Evolutionary conservation across 2,329 filamentous ascomycete species (phyloP).

Genomic region (Talaromyces islandicus): DNA sequence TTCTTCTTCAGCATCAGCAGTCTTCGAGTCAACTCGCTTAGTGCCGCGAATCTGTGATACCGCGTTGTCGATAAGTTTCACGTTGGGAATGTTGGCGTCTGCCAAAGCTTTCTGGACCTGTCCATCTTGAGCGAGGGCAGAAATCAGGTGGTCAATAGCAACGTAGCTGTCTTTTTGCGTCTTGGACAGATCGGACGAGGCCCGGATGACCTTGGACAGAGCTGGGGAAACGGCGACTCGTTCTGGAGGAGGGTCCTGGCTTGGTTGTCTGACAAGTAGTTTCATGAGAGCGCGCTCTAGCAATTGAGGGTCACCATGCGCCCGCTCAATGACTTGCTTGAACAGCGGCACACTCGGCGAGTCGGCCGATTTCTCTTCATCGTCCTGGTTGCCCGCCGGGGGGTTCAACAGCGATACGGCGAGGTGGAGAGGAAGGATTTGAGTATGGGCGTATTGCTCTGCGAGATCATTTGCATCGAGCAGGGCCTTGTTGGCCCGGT

Average conservation of each 20-base stretch:
- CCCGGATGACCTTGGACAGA: slow-evolving; percentile 75
- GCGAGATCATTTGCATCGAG: slow-evolving; percentile 83
- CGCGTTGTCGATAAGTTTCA: slow-evolving; percentile 85
- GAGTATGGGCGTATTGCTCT: slow-evolving; percentile 83
- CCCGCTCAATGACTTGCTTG: slow-evolving; percentile 87
- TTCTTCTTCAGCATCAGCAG: slow-evolving; percentile 82
- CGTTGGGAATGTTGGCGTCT: slow-evolving; percentile 85
- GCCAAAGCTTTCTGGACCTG: slow-evolving; percentile 67
- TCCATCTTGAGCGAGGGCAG: slow-evolving; percentile 71
- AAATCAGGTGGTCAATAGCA: slow-evolving; percentile 90
- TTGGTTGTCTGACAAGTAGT: slow-evolving; percentile 79
- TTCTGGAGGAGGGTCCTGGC: slow-evolving; percentile 91
- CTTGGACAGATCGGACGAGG: slow-evolving; percentile 84
- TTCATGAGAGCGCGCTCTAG: slow-evolving; percentile 91
- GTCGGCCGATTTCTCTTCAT: slow-evolving; percentile 64
- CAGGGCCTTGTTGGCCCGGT: slow-evolving; percentile 83
- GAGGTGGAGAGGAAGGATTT: slow-evolving; percentile 84
- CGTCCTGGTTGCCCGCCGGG: slow-evolving; percentile 30
- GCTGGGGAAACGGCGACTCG: slow-evolving; percentile 74
- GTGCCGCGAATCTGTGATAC: slow-evolving; percentile 88
- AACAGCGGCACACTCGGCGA: slow-evolving; percentile 68
- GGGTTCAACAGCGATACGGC: slow-evolving; percentile 53
- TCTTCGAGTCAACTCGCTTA: slow-evolving; percentile 90
- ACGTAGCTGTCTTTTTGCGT: slow-evolving; percentile 97
- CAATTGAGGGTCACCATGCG: slow-evolving; percentile 84